Evolutionary conservation across 345 rosid genomes (phyloP).

Genomic region (Hibiscus trionum): DNA sequence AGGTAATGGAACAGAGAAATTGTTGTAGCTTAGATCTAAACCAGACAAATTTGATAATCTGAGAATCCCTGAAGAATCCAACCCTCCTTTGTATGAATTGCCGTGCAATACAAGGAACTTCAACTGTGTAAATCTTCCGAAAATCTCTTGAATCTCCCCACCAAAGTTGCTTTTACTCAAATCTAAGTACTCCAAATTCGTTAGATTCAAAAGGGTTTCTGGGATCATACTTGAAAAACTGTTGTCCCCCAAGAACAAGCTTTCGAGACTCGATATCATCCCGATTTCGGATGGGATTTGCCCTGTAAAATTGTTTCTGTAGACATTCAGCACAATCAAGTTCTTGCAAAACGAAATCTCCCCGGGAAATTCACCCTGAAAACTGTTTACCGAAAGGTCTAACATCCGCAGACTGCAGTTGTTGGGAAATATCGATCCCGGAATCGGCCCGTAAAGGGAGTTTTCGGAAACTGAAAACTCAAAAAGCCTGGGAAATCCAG

Average conservation of each 20-base stretch:
- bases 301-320: slow-evolving; percentile 62
- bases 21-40: slow-evolving; percentile 76
- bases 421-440: slow-evolving; percentile 37
- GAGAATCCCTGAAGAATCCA: slow-evolving; percentile 61
- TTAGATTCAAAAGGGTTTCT: slow-evolving; percentile 50
- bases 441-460: slow-evolving; percentile 4
- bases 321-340: slow-evolving; percentile 39
- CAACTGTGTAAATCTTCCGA: slow-evolving; percentile 58
- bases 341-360: slow-evolving; percentile 49
- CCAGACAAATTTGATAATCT: slow-evolving; percentile 37
- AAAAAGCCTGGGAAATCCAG: slow-evolving; percentile 17
- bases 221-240: slow-evolving; percentile 49
- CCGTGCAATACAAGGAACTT: slow-evolving; percentile 52
- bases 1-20: slow-evolving; percentile 58
- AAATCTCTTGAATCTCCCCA: slow-evolving; percentile 55
- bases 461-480: no score
- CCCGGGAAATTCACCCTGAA: slow-evolving; percentile 42
- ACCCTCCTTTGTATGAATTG: slow-evolving; percentile 54
- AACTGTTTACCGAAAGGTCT: slow-evolving; percentile 55
- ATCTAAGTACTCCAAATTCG: slow-evolving; percentile 48
- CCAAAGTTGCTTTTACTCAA: slow-evolving; percentile 60
- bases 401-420: slow-evolving; percentile 45
- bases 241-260: slow-evolving; percentile 65
- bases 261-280: slow-evolving; percentile 44
- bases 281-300: slow-evolving; percentile 64